phyloP scores from a whole-genome alignment of 2,329 filamentous ascomycete species.

The Zalaria obscura region DNA sequence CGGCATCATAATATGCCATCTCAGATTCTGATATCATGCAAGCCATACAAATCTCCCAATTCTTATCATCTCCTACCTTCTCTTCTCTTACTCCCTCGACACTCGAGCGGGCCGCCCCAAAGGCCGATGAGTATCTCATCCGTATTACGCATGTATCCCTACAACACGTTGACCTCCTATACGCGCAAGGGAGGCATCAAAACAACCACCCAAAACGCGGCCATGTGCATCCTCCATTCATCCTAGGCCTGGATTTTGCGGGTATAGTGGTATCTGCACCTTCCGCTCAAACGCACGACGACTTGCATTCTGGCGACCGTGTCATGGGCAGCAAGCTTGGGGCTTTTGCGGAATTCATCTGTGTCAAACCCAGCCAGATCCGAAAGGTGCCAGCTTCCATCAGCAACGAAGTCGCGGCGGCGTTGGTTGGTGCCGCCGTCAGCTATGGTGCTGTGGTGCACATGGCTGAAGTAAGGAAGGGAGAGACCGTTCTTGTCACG shows the following conservation, averaged over 20 bases:
- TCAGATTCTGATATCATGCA: no score
- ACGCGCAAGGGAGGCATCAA: slow-evolving; percentile 44
- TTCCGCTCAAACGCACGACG: slow-evolving; percentile 1
- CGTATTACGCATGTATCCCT: slow-evolving; percentile 41
- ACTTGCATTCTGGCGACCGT: slow-evolving; percentile 31
- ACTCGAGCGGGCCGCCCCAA: slow-evolving; percentile 18
- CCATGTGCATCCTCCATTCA: slow-evolving; percentile 43
- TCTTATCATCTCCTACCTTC: slow-evolving; percentile 14
- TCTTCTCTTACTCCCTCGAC: slow-evolving; percentile 14
- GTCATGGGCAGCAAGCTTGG: slow-evolving; percentile 41
- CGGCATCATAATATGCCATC: no score
- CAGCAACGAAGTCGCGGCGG: slow-evolving; percentile 36
- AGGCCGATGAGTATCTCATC: slow-evolving; percentile 27
- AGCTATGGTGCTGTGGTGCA: slow-evolving; percentile 36
- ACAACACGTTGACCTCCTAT: slow-evolving; percentile 48
- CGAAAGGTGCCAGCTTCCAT: slow-evolving; percentile 31
- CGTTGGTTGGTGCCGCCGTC: slow-evolving; percentile 39
- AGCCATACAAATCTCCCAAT: slow-evolving; percentile 25
- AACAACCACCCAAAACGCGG: slow-evolving; percentile 36
- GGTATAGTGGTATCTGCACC: slow-evolving; percentile 34
- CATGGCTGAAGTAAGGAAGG: slow-evolving; percentile 26
- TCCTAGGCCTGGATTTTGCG: slow-evolving; percentile 45
- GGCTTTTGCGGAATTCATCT: slow-evolving; percentile 39
- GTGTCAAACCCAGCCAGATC: slow-evolving; percentile 24
- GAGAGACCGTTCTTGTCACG: slow-evolving; percentile 40